Evolutionary conservation across 2,329 filamentous ascomycete genomes (phyloP), one percentile per base, ranked within the genome.

Genomic region (Scortechinia acanthostroma): DNA sequence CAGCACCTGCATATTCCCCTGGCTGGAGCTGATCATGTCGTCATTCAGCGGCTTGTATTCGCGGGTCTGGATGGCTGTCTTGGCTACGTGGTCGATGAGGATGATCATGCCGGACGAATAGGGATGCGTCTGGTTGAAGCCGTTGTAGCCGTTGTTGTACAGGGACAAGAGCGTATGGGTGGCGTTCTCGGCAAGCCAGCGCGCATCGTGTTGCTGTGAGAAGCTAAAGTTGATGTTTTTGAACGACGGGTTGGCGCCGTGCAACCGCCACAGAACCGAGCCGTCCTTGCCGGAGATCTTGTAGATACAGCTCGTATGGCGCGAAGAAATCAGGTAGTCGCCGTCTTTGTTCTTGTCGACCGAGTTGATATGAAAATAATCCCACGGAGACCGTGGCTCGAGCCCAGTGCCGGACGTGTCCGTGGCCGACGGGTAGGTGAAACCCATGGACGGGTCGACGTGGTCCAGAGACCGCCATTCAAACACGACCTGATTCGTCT

Each of bases 391-490:
- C 6, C 6, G 17, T 43, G 66, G 62, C 25, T 64, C 58, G 46
- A 72, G 52, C 19, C 70, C 72, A 22, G 69, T 65, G n/a, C 71
- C 71, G 22, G 68, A 65, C 4, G 64, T 65, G 49, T 67, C 64
- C 13, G 64, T 66, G 22, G 64, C 61, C 20, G 56, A 58, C 4
- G 70, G 68, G 46, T 61, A 59, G 25, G 69, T 73, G 58, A 69
- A 74, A 43, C 64, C 68, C 28, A 62, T 57, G 2, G 63, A 63
- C 1, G 69, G 69, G 49, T 71, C 66, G 37, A 73, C 60, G 52
- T 74, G 69, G 49, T 73, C 69, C 23, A 72, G 58, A 19, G 68
- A 69, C 22, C 65, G 62, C 70, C 70, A 74, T 50, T 73, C 69
- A 46, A 74, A 74, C 3, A 73, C 33, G 21, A 73, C 60, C 45